Percentiles rank a stretch among this genome's conserved stretches.
phyloP scores from a whole-genome alignment of 495 filamentous ascomycete species.

The Xylaria intraflava region DNA sequence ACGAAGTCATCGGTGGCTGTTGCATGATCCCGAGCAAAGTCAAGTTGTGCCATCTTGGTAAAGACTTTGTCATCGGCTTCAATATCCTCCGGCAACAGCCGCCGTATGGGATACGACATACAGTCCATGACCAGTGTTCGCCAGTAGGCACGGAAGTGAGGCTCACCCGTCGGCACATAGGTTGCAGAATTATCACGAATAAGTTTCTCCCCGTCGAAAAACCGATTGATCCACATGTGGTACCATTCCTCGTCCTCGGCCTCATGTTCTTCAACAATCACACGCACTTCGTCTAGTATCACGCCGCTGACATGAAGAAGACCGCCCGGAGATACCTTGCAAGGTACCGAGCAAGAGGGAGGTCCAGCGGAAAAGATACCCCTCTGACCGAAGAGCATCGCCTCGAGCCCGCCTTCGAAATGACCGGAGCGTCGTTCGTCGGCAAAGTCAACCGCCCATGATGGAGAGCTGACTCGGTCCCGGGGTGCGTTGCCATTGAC shows the following conservation, averaged over 20 bases:
- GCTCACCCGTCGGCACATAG: conserved; percentile 4
- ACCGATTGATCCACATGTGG: neutral
- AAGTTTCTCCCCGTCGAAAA: neutral
- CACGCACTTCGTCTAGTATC: neutral
- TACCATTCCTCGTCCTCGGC: neutral
- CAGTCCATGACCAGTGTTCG: conserved; percentile 17
- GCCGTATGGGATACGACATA: conserved; percentile 11
- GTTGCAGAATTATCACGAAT: neutral
- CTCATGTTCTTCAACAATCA: neutral
- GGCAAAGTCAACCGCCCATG: neutral
- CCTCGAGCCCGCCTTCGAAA: conserved; percentile 3
- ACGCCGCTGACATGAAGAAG: neutral
- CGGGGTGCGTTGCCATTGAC: neutral
- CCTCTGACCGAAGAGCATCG: conserved; percentile 8
- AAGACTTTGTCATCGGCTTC: conserved; percentile 1
- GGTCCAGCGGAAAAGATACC: conserved; percentile 8
- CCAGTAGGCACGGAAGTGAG: conserved; percentile 5
- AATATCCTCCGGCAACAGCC: conserved; percentile 1
- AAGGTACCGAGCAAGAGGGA: neutral
- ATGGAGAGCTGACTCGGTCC: neutral
- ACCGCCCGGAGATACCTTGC: neutral
- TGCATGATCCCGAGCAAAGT: too few relatives aligned
- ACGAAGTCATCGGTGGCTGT: too few relatives aligned
- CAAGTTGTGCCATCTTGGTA: neutral
- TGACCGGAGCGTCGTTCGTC: neutral